Evolutionary conservation across 2,329 filamentous ascomycete genomes (phyloP), one percentile per base, ranked within the genome.

Genomic region (Eurotiales sp.): DNA sequence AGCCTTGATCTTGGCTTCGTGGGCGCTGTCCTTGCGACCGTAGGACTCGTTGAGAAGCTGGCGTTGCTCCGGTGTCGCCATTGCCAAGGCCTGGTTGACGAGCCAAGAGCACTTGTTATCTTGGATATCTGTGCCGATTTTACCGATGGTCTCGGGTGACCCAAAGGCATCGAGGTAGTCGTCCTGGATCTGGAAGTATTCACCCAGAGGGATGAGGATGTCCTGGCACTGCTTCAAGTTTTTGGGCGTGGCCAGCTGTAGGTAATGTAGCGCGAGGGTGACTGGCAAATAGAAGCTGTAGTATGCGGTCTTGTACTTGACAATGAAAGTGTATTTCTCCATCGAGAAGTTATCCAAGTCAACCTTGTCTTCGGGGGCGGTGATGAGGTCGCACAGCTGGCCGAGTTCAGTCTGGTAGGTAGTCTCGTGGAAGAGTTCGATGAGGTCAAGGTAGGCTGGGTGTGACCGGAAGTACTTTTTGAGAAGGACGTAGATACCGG

Each of bases 31-130:
- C 80, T 97, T 99, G 68, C 84, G 84, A 61, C 93, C 93, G 71
- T 99, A 99, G 77, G 96, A 92, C 52, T 89, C 83, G 67, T 96
- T 90, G 46, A 99, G 84, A 34, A 95, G 72, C 73, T 87, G 80
- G 66, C 90, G 85, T 80, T 99, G 93, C 70, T 92, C 90, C 1
- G 89, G 84, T 2, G 81, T 91, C 58, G 83, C 87, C 56, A 86
- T 81, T 69, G 84, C 80, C 54, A 99, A 79, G 42, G 93, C 93
- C 74, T 96, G 86, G 81, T 99, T 99, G 73, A 99, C 82, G 54
- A 99, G 78, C 93, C 93, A 99, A 37, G 89, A 95, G 81, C 93
- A 99, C 82, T 99, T 99, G 83, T 99, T 99, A 77, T 99, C 93
- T 80, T 91, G 86, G 72, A 99, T 99, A 67, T 99, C 93, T 55